Evolutionary conservation across 441 rosid species (phyloP), one percentile per base, ranked within the genome.

Genomic region (Erysimum pusillum): DNA sequence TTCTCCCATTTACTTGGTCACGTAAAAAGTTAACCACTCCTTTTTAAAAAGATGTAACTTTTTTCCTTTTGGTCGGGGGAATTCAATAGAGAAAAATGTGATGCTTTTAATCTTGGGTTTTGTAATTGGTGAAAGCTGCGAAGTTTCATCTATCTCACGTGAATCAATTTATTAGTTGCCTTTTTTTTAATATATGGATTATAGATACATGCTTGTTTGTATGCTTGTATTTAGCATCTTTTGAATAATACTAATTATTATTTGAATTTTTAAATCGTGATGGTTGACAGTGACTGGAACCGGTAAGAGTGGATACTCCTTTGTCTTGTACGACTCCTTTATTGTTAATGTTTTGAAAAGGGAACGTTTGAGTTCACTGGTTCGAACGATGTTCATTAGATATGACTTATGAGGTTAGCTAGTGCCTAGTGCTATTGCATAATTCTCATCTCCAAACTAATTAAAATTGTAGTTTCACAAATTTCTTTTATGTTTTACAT

Each of bases 1-100:
- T 18, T 42, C 78, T 72, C 96, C 98, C 6, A 82, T 91, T 45
- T 94, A 91, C 82, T 79, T 94, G 77, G 97, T 94, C 67, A 90
- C 95, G 49, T 91, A 74, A 81, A 53, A 53, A 42, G 32, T 53
- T 25, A 5, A 15, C 45, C 4, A 41, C n/a, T 2, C 45, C 45
- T 41, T 41, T 11, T 5, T 6, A 36, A 36, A 36, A 36, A 36
- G 41, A 36, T 15, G 6, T 12, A 42, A 36, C 20, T 31, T 44
- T 56, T 25, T 22, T 56, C 9, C 22, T 56, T 70, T 57, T 52
- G 22, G 46, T 66, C 7, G 17, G 49, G 32, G 41, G 17, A 44
- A 45, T 59, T 46, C 18, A 38, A 20, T 60, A 60, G 49, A n/a
- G 11, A 49, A 39, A 22, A 42, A 15, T 54, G 68, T 49, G 74